phyloP scores from a whole-genome alignment of 331 rosid species.

The Saraca asoca region DNA sequence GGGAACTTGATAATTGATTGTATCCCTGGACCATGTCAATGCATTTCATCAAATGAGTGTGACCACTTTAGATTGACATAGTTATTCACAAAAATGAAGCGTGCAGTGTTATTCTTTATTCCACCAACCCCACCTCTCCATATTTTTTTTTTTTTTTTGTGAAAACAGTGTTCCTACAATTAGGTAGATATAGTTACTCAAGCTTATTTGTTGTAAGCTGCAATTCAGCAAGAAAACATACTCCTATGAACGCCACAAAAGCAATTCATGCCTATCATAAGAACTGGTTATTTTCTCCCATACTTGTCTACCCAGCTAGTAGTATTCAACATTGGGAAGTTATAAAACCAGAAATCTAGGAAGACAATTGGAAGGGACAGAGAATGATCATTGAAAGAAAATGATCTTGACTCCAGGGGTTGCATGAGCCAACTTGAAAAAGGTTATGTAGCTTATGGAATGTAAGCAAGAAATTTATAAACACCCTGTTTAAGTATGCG shows the following conservation, averaged over 20 bases:
- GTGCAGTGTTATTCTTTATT: too few species aligned
- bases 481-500: background rate
- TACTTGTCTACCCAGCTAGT: background rate
- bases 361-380: background rate
- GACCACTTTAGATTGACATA: too few species aligned
- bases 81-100: too few species aligned
- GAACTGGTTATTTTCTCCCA: background rate
- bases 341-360: constrained; percentile 8
- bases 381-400: constrained; percentile 8
- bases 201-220: background rate
- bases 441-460: background rate
- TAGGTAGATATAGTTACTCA: too few species aligned
- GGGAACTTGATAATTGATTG: too few species aligned
- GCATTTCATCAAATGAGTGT: too few species aligned
- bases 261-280: background rate
- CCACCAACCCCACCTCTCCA: too few species aligned
- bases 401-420: background rate
- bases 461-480: background rate
- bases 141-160: too few species aligned
- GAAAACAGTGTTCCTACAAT: too few species aligned
- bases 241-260: background rate
- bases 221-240: background rate
- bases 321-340: background rate
- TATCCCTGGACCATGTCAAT: too few species aligned
- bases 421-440: background rate